Conservation (phyloP, 495 filamentous ascomycete genomes). For the Aspergillus taichungensis region DNA sequence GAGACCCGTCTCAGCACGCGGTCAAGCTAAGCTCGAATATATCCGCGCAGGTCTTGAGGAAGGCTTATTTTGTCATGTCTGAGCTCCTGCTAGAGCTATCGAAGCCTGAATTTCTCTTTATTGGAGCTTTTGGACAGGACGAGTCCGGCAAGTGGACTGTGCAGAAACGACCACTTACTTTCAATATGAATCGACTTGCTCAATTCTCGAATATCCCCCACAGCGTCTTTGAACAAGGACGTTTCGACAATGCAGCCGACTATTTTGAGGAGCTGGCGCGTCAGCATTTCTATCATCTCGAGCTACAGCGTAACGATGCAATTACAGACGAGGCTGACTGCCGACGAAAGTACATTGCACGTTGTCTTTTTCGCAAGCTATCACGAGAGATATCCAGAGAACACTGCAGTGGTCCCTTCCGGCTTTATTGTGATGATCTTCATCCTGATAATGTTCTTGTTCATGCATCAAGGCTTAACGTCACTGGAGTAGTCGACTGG, state of each 20-base stretch:
- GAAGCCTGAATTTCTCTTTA: slow-evolving; percentile 22
- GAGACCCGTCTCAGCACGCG: slow-evolving; percentile 9
- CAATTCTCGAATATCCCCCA: slow-evolving; percentile 16
- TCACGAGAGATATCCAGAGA: slow-evolving; percentile 17
- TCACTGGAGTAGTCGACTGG: slow-evolving; percentile 26
- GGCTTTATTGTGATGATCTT: slow-evolving; percentile 16
- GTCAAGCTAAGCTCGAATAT: slow-evolving; percentile 19
- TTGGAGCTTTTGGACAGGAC: slow-evolving; percentile 24
- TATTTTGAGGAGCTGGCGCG: slow-evolving; percentile 36
- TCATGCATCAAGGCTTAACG: slow-evolving; percentile 4
- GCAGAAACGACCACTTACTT: slow-evolving; percentile 18
- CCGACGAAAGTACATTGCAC: slow-evolving; percentile 37
- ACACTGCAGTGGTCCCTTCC: slow-evolving; percentile 13
- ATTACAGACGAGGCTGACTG: slow-evolving; percentile 28
- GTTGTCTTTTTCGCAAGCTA: slow-evolving; percentile 29
- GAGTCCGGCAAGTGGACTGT: slow-evolving; percentile 8
- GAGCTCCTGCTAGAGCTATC: slow-evolving; percentile 30
- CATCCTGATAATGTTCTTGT: slow-evolving; percentile 16
- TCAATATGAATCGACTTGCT: slow-evolving; percentile 24
- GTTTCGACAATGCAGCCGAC: slow-evolving; percentile 24
- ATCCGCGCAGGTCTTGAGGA: slow-evolving; percentile 16
- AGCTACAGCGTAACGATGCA: slow-evolving; percentile 35
- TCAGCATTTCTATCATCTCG: slow-evolving; percentile 36
- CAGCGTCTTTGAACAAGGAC: slow-evolving; percentile 7
- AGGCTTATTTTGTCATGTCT: slow-evolving; percentile 26